phyloP scores from a whole-genome alignment of 2,329 filamentous ascomycete genomes.

The Trichophyton benhamiae region DNA sequence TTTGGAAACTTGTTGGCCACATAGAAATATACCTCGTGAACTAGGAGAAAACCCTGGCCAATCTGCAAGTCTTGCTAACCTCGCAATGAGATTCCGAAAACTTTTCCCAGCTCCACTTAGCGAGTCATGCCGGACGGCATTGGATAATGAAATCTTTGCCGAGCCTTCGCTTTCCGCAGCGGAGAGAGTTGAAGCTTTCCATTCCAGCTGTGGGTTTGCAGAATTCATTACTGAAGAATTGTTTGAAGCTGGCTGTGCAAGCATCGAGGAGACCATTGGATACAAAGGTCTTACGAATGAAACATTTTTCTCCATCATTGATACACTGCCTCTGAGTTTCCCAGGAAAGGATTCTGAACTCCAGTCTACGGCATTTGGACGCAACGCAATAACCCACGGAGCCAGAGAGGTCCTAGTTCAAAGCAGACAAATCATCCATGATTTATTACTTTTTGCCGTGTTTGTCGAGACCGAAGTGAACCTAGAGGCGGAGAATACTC shows the following conservation, averaged over 20 bases:
- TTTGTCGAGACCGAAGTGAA: constrained; percentile 79
- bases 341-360: constrained; percentile 31
- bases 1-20: constrained; percentile 32
- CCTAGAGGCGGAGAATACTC: constrained; percentile 52
- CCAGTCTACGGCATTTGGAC: constrained; percentile 58
- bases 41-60: constrained; percentile 44
- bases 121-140: constrained; percentile 53
- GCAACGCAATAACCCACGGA: constrained; percentile 60
- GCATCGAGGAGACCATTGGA: constrained; percentile 54
- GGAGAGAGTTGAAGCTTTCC: constrained; percentile 66
- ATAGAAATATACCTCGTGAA: constrained; percentile 30
- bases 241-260: constrained; percentile 54
- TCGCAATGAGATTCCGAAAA: constrained; percentile 58
- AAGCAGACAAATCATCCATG: constrained; percentile 63
- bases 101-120: constrained; percentile 57
- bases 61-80: constrained; percentile 52
- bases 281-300: constrained; percentile 37
- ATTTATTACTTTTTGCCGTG: constrained; percentile 68
- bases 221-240: constrained; percentile 73
- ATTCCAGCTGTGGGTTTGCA: constrained; percentile 65
- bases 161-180: constrained; percentile 57
- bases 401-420: constrained; percentile 66
- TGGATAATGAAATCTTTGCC: constrained; percentile 62
- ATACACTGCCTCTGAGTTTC: constrained; percentile 35
- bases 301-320: constrained; percentile 40